Evolutionary conservation across 495 filamentous ascomycete genomes (phyloP).

Genomic region (Cercophora scortea): DNA sequence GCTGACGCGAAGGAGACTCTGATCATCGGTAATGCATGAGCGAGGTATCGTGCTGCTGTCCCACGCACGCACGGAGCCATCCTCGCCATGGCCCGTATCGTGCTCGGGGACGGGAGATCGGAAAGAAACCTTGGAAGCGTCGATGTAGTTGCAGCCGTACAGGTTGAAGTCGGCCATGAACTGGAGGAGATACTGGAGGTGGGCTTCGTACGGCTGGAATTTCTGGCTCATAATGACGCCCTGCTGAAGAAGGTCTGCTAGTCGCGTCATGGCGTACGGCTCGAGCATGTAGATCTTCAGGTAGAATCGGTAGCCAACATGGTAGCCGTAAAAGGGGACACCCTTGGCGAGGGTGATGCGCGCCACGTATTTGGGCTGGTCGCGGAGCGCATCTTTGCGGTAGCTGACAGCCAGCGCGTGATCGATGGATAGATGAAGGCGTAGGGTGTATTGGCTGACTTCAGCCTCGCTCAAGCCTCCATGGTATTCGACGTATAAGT

Average conservation of each 20-base stretch:
- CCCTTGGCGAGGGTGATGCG: slow-evolving; percentile 89
- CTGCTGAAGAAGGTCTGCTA: slow-evolving; percentile 78
- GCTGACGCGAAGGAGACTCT: slow-evolving; percentile 63
- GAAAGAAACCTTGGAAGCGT: slow-evolving; percentile 52
- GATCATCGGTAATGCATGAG: slow-evolving; percentile 49
- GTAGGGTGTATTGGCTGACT: slow-evolving; percentile 56
- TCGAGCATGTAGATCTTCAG: slow-evolving; percentile 93
- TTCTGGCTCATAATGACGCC: slow-evolving; percentile 73
- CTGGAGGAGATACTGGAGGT: slow-evolving; percentile 83
- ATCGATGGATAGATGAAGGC: slow-evolving; percentile 73
- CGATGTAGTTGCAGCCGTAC: slow-evolving; percentile 84
- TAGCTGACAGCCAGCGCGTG: slow-evolving; percentile 77
- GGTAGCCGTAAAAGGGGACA: slow-evolving; percentile 88
- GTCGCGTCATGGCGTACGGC: slow-evolving; percentile 68
- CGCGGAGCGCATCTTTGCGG: slow-evolving; percentile 61
- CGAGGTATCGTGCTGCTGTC: slow-evolving; percentile 55
- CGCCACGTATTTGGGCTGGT: slow-evolving; percentile 67
- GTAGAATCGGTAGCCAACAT: slow-evolving; percentile 86
- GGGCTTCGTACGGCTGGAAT: slow-evolving; percentile 89
- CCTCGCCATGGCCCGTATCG: slow-evolving; percentile 44
- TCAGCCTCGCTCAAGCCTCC: slow-evolving; percentile 57
- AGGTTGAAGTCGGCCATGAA: slow-evolving; percentile 98
- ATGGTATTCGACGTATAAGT: slow-evolving; percentile 83
- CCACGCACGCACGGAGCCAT: slow-evolving; percentile 55
- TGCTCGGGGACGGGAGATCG: slow-evolving; percentile 64